Percentiles rank a stretch among this genome's conserved stretches.
Conservation (phyloP, 192 early-diverging fungal species). For the Coemansia sp. region DNA sequence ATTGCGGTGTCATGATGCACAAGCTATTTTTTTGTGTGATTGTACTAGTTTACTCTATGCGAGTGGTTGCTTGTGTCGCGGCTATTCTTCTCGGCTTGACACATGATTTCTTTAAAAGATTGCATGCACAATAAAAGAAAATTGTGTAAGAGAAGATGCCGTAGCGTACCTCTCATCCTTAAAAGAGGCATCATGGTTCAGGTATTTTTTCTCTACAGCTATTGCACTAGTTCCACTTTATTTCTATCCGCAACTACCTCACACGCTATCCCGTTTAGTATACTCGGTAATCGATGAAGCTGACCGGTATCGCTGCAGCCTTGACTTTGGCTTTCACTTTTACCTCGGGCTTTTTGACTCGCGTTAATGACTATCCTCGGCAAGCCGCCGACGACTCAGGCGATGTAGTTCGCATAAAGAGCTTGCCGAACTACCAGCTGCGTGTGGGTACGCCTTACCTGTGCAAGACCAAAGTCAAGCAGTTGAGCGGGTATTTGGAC, state of each 20-base stretch:
- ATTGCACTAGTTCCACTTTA: background rate
- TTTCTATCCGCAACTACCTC: background rate
- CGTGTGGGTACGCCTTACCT: constrained; percentile 54
- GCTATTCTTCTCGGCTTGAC: constrained; percentile 7
- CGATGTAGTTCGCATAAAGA: constrained; percentile 2
- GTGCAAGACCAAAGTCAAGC: constrained; percentile 85
- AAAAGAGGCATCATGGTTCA: background rate
- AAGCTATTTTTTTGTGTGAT: background rate
- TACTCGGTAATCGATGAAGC: background rate
- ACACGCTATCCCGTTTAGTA: background rate
- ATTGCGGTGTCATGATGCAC: background rate
- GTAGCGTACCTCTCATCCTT: background rate
- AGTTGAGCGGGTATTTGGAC: constrained; percentile 80
- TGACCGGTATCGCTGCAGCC: background rate
- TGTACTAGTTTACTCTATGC: background rate
- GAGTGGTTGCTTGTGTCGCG: background rate
- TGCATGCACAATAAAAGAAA: background rate
- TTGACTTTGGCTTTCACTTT: background rate
- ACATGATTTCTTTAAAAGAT: constrained; percentile 7
- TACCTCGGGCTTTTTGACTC: background rate
- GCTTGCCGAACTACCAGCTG: constrained; percentile 21
- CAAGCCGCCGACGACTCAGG: background rate
- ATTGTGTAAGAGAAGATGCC: background rate
- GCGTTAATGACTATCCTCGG: background rate
- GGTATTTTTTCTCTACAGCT: background rate